Evolutionary conservation across 345 rosid species (phyloP), one percentile per base, ranked within the genome.

Genomic region (Durio zibethinus): DNA sequence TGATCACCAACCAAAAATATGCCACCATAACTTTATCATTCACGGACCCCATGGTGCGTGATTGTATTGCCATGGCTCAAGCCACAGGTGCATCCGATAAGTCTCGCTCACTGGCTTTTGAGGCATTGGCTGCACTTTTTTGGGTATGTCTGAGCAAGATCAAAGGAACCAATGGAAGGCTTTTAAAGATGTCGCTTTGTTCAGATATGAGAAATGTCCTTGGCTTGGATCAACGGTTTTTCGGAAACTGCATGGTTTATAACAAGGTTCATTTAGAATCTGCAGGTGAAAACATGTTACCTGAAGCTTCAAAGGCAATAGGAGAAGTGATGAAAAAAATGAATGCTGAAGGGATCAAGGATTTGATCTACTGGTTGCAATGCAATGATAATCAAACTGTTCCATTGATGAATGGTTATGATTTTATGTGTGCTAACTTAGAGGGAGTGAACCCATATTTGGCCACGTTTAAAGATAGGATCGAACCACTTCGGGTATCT

Each of bases 211-310:
- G 97, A 47, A 85, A 81, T 7, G 50, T 70, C 18, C 35, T 90
- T 69, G 85, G 88, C 25, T 73, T 33, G 36, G 93, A 88, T 50
- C 72, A 79, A 68, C 84, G 85, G 10, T 93, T 77, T 36, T 92
- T 92, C 53, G 97, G 98, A 48, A 93, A 90, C 25, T 88, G 94
- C 79, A 86, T 86, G 92, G 86, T 90, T 2, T 89, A 86, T 38
- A 85, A 87, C 14, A 84, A 84, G 33, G 82, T 84, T 52, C 48
- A 38, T 8, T 45, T 33, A 0, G 25, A 4, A 73, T 5, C 73
- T 0, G 73, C 43, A 60, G 65, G 70, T 12, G 78, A 78, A 10
- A 53, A 2, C 1, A 56, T 45, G 71, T 54, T 83, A 54, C 29
- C 83, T 18, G 75, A 75, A 70, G 92, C 84, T 10, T 73, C 79